A percentile compares a stretch with the other conserved stretches of the same genome.
Conservation (phyloP, 2,329 filamentous ascomycete species). For the Pseudocercospora pini-densiflorae region DNA sequence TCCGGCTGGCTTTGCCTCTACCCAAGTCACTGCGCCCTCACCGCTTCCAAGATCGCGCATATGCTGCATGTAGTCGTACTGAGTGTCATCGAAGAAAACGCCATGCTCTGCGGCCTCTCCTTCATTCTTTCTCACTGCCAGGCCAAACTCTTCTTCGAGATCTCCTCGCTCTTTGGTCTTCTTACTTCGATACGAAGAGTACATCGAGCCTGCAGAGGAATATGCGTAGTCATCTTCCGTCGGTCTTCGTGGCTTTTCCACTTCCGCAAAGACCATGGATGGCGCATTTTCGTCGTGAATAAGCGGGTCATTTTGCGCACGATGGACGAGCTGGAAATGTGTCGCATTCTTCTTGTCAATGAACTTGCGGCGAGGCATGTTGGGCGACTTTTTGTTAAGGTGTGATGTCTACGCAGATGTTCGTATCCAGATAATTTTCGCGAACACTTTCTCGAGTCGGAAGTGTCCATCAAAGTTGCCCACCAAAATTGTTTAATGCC, state of each 20-base stretch:
- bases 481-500: background rate
- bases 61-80: conserved; percentile 99
- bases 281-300: conserved; percentile 91
- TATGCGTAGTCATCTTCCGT: conserved; percentile 34
- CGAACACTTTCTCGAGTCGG: background rate
- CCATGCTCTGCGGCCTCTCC: conserved; percentile 95
- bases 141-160: conserved; percentile 74
- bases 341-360: conserved; percentile 91
- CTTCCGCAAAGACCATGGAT: conserved; percentile 85
- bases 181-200: conserved; percentile 37
- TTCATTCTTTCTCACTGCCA: conserved; percentile 80
- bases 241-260: conserved; percentile 38
- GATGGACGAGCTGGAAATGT: conserved; percentile 92
- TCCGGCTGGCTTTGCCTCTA: conserved; percentile 67
- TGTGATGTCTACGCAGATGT: background rate
- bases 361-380: conserved; percentile 76
- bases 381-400: conserved; percentile 40
- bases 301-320: conserved; percentile 94
- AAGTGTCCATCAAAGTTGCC: background rate
- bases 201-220: conserved; percentile 39
- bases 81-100: conserved; percentile 90
- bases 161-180: conserved; percentile 63
- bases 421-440: background rate
- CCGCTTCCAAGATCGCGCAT: conserved; percentile 76
- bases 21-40: conserved; percentile 75